These are phyloP conservation scores for Cercospora berteroae DNA, from an alignment of 2,329 filamentous ascomycete genomes.

Conservation along the genomic window DNA sequence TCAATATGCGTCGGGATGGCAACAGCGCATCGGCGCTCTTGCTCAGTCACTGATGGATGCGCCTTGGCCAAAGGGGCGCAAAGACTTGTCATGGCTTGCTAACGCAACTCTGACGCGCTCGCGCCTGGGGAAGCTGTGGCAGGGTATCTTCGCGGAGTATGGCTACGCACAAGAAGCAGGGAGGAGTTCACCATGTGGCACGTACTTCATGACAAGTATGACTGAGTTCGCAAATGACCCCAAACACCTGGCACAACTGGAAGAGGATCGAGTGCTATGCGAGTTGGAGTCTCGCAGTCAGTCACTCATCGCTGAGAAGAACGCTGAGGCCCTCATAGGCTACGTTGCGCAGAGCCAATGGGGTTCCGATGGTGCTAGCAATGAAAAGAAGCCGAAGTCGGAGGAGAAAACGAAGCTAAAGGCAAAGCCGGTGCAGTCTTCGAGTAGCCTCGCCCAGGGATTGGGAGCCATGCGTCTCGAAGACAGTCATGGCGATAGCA, in stretches of 20 bases:
- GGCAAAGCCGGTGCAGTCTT: not conserved
- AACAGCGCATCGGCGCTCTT: not conserved
- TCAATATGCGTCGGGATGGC: not conserved
- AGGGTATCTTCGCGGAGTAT: not conserved
- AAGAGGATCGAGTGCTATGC: not conserved
- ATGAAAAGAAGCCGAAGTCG: not conserved
- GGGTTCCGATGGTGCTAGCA: not conserved
- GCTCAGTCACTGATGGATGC: not conserved
- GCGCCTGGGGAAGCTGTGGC: not conserved
- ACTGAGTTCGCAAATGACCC: not conserved
- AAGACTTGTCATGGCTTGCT: not conserved
- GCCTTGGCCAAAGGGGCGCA: constrained; percentile 10
- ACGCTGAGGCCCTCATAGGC: too few relatives aligned
- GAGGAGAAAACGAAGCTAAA: not conserved
- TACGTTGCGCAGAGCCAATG: not conserved
- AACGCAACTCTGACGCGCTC: not conserved
- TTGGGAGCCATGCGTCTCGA: not conserved
- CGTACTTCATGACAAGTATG: not conserved
- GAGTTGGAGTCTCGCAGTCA: not conserved
- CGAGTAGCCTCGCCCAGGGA: not conserved
- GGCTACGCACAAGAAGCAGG: not conserved
- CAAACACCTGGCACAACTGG: not conserved
- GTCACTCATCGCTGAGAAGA: not conserved
- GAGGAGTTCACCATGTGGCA: not conserved
- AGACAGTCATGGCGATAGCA: not conserved